Evolutionary conservation across 169 alveolate genomes (phyloP), one percentile per base, ranked within the genome.

Genomic region (Cryptosporidium viatorum): DNA sequence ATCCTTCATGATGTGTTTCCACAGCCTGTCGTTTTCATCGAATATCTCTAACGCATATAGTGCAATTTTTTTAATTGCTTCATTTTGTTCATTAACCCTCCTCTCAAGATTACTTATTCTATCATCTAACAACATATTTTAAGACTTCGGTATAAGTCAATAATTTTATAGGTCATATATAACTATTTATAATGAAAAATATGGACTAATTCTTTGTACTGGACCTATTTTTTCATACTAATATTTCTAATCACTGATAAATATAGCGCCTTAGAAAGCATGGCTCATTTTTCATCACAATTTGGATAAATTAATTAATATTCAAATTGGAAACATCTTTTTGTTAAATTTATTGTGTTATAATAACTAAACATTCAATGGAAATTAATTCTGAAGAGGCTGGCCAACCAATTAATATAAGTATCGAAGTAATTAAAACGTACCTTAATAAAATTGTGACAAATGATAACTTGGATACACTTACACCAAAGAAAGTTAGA

Each of bases 401-500:
- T 21, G 21, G 3, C 18, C 51, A 1, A 0, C 1, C 12, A 3
- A 5, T 18, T 16, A 21, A 69, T 18, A 31, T 8, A 69, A 45
- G 33, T 8, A 0, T 23, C 4, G 84, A 45, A 45, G 84, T 33
- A 69, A 45, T 39, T 9, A 23, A 18, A 69, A 29, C 39, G 23
- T 60, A 62, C 9, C 35, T 80, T 16, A 37, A 65, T 14, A 59
- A 39, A 31, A 80, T 80, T 14, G 80, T 80, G 14, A 80, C 31
- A 41, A 35, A 51, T 26, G 89, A 80, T 16, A 80, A 43, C 33
- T 67, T 80, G 18, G 80, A 80, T 48, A 62, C 67, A 60, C 50
- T 80, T 21, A 80, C 89, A 29, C 45, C 75, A n/a, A 80, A 52
- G 39, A 80, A 80, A 67, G 89, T 80, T 9, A 80, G 89, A 58